phyloP scores from a whole-genome alignment of 106 monocot genomes.

The Dactylorhiza incarnata region DNA sequence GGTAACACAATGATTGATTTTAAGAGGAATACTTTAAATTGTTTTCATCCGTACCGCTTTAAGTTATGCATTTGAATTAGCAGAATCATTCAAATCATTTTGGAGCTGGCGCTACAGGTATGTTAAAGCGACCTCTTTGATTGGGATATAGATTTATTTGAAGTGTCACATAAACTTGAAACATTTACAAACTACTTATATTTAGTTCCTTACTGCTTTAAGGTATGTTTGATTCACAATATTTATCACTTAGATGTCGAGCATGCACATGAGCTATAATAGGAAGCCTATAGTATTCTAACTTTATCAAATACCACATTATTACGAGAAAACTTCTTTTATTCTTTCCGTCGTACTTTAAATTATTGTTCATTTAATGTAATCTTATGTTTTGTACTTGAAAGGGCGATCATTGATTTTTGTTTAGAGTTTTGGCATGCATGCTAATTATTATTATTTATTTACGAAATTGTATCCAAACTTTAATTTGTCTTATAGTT shows the following conservation, averaged over 20 bases:
- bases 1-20: slow-evolving; percentile 22
- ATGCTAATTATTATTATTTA: too few relatives aligned
- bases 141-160: not conserved
- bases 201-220: too few relatives aligned
- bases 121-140: not conserved
- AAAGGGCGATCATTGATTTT: not conserved
- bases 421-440: too few relatives aligned
- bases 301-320: not conserved
- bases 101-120: slow-evolving; percentile 32
- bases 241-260: not conserved
- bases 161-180: not conserved
- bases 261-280: not conserved
- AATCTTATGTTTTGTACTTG: not conserved
- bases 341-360: too few relatives aligned
- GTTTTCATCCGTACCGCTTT: not conserved
- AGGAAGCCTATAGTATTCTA: not conserved
- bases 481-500: too few relatives aligned
- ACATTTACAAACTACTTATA: not conserved
- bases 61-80: slow-evolving; percentile 7
- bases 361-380: not conserved
- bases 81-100: slow-evolving; percentile 25
- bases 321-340: not conserved
- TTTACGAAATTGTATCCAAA: too few relatives aligned
- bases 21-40: not conserved
- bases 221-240: not conserved